phyloP scores from a whole-genome alignment of 169 alveolate genomes.

The Cryptosporidium baileyi region DNA sequence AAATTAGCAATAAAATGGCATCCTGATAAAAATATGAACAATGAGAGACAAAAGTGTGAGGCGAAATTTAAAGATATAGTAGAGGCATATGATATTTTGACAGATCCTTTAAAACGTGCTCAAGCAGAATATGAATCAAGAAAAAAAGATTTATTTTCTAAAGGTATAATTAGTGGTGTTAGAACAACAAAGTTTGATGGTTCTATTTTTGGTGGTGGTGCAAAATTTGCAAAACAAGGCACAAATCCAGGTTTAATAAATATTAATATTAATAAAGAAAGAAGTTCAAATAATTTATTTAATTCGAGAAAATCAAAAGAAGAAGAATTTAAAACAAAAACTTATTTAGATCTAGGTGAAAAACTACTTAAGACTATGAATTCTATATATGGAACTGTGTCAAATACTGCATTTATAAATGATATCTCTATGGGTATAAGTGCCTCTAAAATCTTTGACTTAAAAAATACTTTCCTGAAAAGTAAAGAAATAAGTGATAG shows the following conservation, averaged over 20 bases:
- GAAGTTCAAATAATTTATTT: not conserved
- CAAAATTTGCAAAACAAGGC: conserved; percentile 67
- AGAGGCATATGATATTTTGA: conserved; percentile 82
- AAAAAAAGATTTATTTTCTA: conserved; percentile 34
- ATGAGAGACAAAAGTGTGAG: conserved; percentile 73
- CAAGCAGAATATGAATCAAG: conserved; percentile 65
- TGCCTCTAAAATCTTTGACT: conserved; percentile 11
- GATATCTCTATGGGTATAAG: conserved; percentile 1
- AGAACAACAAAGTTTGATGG: conserved; percentile 67
- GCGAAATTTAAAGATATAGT: conserved; percentile 80
- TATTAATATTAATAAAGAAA: not conserved
- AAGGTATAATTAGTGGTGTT: conserved; percentile 34
- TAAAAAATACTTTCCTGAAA: conserved; percentile 14
- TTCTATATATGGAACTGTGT: conserved; percentile 30
- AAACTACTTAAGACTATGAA: conserved; percentile 3
- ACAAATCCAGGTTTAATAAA: conserved; percentile 60
- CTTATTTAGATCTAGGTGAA: conserved; percentile 12
- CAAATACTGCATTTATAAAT: conserved; percentile 16
- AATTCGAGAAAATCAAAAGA: not conserved
- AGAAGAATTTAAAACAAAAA: no score
- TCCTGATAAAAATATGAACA: conserved; percentile 81
- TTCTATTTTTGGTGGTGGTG: conserved; percentile 65
- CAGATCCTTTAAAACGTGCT: conserved; percentile 78
- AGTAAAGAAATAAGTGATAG: not conserved
- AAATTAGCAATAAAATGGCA: conserved; percentile 80